Conservation (phyloP, 306 rosid genomes). For the Betula pendula region DNA sequence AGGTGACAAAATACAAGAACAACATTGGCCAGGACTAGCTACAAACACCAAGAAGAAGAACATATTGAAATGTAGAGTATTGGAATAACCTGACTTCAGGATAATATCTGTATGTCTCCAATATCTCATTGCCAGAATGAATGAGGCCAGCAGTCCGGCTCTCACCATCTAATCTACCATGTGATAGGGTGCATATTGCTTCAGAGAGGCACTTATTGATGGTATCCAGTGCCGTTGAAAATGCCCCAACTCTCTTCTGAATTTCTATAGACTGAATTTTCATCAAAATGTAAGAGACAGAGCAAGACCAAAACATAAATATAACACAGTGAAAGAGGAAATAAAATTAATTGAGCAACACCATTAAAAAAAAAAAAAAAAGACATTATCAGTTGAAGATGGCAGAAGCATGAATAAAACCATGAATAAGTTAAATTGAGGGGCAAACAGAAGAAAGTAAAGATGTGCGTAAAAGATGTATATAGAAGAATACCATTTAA, state of each 20-base stretch:
- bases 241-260: constrained; percentile 91
- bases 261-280: constrained; percentile 80
- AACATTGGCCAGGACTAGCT: constrained; percentile 10
- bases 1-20: background rate
- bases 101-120: constrained; percentile 70
- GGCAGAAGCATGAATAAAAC: constrained; percentile 11
- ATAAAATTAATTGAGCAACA: background rate
- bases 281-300: background rate
- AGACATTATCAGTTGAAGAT: background rate
- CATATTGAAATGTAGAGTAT: constrained; percentile 11
- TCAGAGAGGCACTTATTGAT: constrained; percentile 94
- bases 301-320: background rate
- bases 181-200: constrained; percentile 86
- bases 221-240: constrained; percentile 90
- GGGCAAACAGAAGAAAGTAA: background rate
- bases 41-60: constrained; percentile 1
- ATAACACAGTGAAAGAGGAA: background rate
- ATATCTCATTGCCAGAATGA: constrained; percentile 92
- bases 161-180: constrained; percentile 94
- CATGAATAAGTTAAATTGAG: background rate
- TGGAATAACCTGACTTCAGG: constrained; percentile 70
- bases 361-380: background rate
- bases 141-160: constrained; percentile 83
- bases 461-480: background rate
- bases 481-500: background rate